Base-by-base conservation (phyloP, 164 flowering plant species). In the Houttuynia cordata region DNA sequence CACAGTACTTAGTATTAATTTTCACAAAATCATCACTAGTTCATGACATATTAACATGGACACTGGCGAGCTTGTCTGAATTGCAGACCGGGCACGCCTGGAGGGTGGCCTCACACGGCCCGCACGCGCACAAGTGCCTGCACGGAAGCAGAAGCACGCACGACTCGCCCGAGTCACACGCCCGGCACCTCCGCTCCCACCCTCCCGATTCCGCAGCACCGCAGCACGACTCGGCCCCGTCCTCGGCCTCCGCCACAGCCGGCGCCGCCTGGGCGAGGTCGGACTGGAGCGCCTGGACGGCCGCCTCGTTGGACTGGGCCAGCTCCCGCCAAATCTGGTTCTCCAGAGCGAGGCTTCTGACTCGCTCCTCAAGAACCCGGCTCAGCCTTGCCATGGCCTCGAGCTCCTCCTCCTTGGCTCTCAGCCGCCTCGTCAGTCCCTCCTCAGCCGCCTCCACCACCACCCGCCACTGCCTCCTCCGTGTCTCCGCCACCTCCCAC, bases 311-410 rank as follows among this genome's bases (percentile, higher is more conserved):
- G 19, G 80, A 64, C 50, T 78, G 84, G 0, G 96, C 93, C 57
- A 86, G 49, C 15, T 84, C 88, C 7, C 82, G 55, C 96, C 94
- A 88, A 24, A 86, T 75, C 64, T 84, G 87, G 57, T 81, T 86
- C 75, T 88, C 91, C 19, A 83, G 10, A 71, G 62, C 70, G 17
- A 88, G 77, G 3, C 73, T 72, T 56, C 75, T 79, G 54, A 85
- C 78, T 21, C 73, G 63, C 61, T 81, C 94, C 61, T 88, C 83
- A 1, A 88, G 62, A 1, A 69, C 79, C 76, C 79, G 73, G 52
- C 86, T 86, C 47, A 81, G 19, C 50, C 80, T 83, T 22, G 77
- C 85, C 0, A 83, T 79, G 54, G 73, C 78, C 37, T 81, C 79
- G 2, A 86, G 81, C 64, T 85, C 85, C 24, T 75, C 88, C 37